Conservation (phyloP, 805 yeast species). For the Pichia manshurica region DNA sequence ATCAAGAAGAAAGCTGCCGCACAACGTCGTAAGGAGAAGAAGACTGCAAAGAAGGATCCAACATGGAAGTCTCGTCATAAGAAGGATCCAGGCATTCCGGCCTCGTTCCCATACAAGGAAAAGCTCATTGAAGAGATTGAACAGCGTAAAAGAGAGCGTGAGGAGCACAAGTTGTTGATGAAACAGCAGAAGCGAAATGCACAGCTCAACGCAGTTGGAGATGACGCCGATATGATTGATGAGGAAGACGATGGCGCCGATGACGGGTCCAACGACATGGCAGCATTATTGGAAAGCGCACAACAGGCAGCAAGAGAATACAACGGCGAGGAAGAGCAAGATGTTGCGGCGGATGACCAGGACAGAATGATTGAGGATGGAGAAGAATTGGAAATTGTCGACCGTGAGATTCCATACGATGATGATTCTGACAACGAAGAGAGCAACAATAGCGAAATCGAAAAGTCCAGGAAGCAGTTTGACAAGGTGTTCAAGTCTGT, state of each 20-base stretch:
- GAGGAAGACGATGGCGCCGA: conserved; percentile 35
- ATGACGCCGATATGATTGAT: conserved; percentile 31
- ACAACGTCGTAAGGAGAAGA: conserved; percentile 78
- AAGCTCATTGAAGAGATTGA: conserved; percentile 70
- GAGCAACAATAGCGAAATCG: conserved; percentile 43
- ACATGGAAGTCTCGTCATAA: conserved; percentile 86
- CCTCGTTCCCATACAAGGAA: conserved; percentile 91
- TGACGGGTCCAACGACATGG: conserved; percentile 45
- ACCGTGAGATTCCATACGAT: conserved; percentile 40
- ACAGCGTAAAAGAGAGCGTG: conserved; percentile 47
- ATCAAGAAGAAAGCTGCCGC: conserved; percentile 94
- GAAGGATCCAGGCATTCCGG: conserved; percentile 93
- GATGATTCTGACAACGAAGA: conserved; percentile 28
- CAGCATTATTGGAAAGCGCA: conserved; percentile 87
- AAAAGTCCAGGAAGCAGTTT: conserved; percentile 81
- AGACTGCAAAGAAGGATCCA: conserved; percentile 76
- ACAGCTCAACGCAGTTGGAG: background rate
- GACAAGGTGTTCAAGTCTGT: conserved; percentile 92
- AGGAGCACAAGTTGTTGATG: conserved; percentile 47
- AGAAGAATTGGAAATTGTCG: conserved; percentile 48
- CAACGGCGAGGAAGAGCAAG: conserved; percentile 46
- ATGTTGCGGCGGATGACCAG: conserved; percentile 33
- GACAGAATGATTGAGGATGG: conserved; percentile 21
- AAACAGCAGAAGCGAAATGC: conserved; percentile 43
- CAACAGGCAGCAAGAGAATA: conserved; percentile 77